Evolutionary conservation across 23 red algal genomes (phyloP), one percentile per base, ranked within the genome.

Genomic region (Cyanidium caldarium): DNA sequence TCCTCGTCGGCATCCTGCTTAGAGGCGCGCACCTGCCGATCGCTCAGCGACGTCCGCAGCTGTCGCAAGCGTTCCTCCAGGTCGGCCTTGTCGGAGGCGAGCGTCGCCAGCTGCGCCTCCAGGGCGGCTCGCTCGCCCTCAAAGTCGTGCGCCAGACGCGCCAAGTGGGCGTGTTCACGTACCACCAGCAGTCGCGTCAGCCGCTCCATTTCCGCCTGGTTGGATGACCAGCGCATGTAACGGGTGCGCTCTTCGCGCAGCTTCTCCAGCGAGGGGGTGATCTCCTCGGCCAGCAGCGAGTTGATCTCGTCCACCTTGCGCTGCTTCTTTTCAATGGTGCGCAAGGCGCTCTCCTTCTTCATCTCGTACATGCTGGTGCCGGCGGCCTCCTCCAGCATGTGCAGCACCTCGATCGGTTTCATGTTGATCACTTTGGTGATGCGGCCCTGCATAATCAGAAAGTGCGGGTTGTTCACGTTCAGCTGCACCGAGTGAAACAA

Each of bases 401-500:
- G 30, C 66, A 98, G 41, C 30, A 98, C 73, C 72, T 88, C 92
- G 12, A 34, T 58, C 14, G 92, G 92, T 66, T 98, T 98, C 92
- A 98, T 98, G 56, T 85, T 81, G 57, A 98, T 87, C 0, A 98
- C 92, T 71, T 88, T 98, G 34, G 92, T 98, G 44, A 98, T 98
- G 34, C 92, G 58, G 12, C 92, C 92, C 68, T 98, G 92, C 92
- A 98, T 98, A 44, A 98, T 98, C 38, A 98, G 84, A 72, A 98
- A 98, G 71, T 98, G 92, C 0, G 92, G 92, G 38, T 98, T 98
- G 66, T 98, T 98, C 2, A 98, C 92, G 56, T 98, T 98, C 1
- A 98, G 70, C n/a, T 86, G 84, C 40, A 98, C 92, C 17, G 79
- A 85, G 58, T 98, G 92, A 41, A 98, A 98, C 23, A 98, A 61